Percentiles rank a stretch among this genome's conserved stretches.
phyloP scores from a whole-genome alignment of 805 yeast species.

The Lipomyces chichibuensis region DNA sequence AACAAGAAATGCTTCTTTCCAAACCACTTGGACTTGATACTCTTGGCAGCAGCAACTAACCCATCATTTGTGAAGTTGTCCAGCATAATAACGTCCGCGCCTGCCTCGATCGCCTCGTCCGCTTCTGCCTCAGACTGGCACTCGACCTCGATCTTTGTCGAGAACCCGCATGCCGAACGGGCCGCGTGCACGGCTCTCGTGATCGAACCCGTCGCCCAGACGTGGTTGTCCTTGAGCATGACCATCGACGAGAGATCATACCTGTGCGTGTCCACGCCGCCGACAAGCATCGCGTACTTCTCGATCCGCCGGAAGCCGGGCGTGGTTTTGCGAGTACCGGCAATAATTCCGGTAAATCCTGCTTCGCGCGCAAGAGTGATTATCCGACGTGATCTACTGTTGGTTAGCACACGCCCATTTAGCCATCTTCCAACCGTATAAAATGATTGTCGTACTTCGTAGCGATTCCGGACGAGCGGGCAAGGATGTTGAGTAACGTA shows the following conservation, averaged over 20 bases:
- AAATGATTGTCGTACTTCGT: conserved; percentile 50
- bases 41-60: conserved; percentile 64
- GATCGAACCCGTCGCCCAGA: conserved; percentile 91
- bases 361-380: conserved; percentile 61
- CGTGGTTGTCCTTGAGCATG: conserved; percentile 93
- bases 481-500: conserved; percentile 76
- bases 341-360: conserved; percentile 82
- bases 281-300: conserved; percentile 92
- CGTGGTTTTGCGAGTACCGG: conserved; percentile 97
- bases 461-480: conserved; percentile 87
- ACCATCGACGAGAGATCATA: conserved; percentile 92
- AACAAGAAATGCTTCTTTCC: conserved; percentile 56
- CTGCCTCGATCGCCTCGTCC: conserved; percentile 87
- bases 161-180: conserved; percentile 79
- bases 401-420: neutral
- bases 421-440: too few species aligned
- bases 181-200: conserved; percentile 81
- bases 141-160: conserved; percentile 90
- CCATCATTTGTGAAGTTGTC: conserved; percentile 79
- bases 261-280: conserved; percentile 91
- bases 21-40: conserved; percentile 61
- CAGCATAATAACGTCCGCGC: conserved; percentile 94
- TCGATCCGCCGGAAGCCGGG: conserved; percentile 90
- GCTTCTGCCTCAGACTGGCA: conserved; percentile 86
- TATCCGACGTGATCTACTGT: conserved; percentile 52